Conservation (phyloP, 1,139 yeast species). For the Wickerhamomyces sp. region DNA sequence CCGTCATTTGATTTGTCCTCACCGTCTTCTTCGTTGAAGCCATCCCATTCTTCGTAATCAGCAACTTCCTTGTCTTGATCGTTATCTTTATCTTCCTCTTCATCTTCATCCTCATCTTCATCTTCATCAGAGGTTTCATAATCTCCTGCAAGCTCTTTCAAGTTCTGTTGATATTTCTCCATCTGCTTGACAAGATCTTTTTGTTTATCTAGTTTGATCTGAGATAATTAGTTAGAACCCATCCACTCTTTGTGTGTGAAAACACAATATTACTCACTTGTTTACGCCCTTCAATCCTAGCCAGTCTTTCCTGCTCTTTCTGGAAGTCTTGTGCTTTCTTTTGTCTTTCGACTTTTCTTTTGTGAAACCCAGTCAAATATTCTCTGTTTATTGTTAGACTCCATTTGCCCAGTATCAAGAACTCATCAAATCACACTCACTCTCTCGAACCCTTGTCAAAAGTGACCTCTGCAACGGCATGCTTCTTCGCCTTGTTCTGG, state of each 20-base stretch:
- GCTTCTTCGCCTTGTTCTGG: constrained; percentile 51
- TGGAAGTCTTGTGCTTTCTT: constrained; percentile 75
- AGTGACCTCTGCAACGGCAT: constrained; percentile 72
- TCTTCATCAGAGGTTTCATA: constrained; percentile 21
- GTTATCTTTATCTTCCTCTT: constrained; percentile 14
- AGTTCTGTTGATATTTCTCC: constrained; percentile 51
- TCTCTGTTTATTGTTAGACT: constrained; percentile 37
- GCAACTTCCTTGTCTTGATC: constrained; percentile 23
- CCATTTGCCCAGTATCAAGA: too few relatives aligned
- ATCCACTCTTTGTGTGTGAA: not conserved
- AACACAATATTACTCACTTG: constrained; percentile 25
- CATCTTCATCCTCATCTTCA: constrained; percentile 27
- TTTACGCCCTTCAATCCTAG: constrained; percentile 73
- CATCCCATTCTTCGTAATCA: constrained; percentile 35
- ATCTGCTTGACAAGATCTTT: constrained; percentile 60
- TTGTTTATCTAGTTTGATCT: constrained; percentile 63
- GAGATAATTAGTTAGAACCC: not conserved
- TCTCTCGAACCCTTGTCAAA: constrained; percentile 71
- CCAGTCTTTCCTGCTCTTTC: constrained; percentile 72
- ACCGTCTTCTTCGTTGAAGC: constrained; percentile 36
- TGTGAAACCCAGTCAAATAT: constrained; percentile 92
- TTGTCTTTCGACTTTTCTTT: constrained; percentile 82
- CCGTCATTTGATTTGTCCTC: too few relatives aligned
- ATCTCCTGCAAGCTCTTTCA: constrained; percentile 39
- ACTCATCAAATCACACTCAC: constrained; percentile 21